Evolutionary conservation across 2,329 filamentous ascomycete species (phyloP).

Genomic region (Davidsoniella eucalypti): DNA sequence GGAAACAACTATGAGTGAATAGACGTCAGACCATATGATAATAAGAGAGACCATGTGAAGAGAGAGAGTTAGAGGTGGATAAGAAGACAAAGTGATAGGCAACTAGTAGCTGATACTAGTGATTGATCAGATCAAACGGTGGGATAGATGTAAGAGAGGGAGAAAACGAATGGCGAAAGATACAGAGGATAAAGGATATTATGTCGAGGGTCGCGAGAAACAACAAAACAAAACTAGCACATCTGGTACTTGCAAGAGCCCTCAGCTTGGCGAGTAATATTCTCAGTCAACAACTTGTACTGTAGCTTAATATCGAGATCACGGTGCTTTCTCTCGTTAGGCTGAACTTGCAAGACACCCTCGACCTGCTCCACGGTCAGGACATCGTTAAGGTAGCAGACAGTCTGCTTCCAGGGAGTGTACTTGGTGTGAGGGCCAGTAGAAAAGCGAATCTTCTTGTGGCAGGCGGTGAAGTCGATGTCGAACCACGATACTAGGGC

Average conservation of each 20-base stretch:
- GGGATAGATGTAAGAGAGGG: neutral
- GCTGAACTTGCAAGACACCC: slow-evolving; percentile 63
- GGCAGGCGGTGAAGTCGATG: slow-evolving; percentile 94
- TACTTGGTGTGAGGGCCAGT: slow-evolving; percentile 98
- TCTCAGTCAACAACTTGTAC: slow-evolving; percentile 65
- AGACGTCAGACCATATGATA: neutral
- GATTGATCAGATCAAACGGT: neutral
- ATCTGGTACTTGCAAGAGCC: slow-evolving; percentile 69
- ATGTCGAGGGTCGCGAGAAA: neutral
- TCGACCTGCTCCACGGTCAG: slow-evolving; percentile 73
- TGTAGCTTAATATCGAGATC: slow-evolving; percentile 83
- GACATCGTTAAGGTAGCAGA: slow-evolving; percentile 91
- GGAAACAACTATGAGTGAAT: neutral
- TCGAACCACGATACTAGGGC: slow-evolving; percentile 98
- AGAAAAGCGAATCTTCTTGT: slow-evolving; percentile 93
- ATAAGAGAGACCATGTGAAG: slow-evolving; percentile 5
- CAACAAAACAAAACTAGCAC: slow-evolving; percentile 31
- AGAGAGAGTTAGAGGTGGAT: neutral
- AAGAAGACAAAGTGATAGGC: neutral
- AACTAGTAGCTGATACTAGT: no score
- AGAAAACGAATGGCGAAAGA: neutral
- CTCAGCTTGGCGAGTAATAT: slow-evolving; percentile 49
- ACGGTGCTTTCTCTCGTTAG: slow-evolving; percentile 84
- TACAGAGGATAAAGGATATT: neutral
- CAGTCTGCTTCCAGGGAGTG: slow-evolving; percentile 99